Conservation (phyloP, 2,329 filamentous ascomycete species). For the Diplodia corticola region DNA sequence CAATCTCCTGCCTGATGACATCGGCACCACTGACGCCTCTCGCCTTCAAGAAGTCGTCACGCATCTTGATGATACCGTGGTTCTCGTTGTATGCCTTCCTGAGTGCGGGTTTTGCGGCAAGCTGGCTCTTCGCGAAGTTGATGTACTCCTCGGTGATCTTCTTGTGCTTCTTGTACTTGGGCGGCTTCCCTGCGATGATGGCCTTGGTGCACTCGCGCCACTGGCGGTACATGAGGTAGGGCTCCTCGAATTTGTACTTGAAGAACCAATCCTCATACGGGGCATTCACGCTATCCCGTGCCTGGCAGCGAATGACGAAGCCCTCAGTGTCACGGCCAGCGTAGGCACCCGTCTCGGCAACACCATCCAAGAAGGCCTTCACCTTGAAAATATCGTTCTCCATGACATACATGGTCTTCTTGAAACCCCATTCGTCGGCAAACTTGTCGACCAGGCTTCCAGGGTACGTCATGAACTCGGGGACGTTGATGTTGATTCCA, state of each 20-base stretch:
- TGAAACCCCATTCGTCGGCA: conserved; percentile 90
- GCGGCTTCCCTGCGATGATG: conserved; percentile 72
- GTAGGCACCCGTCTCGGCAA: conserved; percentile 86
- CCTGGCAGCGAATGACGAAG: conserved; percentile 89
- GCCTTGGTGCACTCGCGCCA: conserved; percentile 97
- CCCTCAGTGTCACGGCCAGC: conserved; percentile 92
- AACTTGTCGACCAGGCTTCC: conserved; percentile 83
- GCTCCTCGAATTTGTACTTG: conserved; percentile 99
- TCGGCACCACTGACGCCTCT: conserved; percentile 86
- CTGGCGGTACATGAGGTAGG: conserved; percentile 97
- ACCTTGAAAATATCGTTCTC: conserved; percentile 74
- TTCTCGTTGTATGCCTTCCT: conserved; percentile 76
- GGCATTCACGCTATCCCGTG: conserved; percentile 53
- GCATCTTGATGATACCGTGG: conserved; percentile 89
- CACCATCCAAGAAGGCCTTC: conserved; percentile 76
- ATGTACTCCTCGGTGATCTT: conserved; percentile 92
- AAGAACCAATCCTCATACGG: conserved; percentile 96
- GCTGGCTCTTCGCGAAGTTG: conserved; percentile 71
- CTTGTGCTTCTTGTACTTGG: conserved; percentile 81
- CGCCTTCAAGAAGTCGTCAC: conserved; percentile 81
- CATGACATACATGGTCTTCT: conserved; percentile 77
- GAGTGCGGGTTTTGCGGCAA: conserved; percentile 67
- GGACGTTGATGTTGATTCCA: conserved; percentile 93
- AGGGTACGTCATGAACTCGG: conserved; percentile 84
- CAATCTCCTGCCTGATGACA: conserved; percentile 74